Evolutionary conservation across 768 basidiomycete species (phyloP).

Genomic region (Kwoniella sp.): DNA sequence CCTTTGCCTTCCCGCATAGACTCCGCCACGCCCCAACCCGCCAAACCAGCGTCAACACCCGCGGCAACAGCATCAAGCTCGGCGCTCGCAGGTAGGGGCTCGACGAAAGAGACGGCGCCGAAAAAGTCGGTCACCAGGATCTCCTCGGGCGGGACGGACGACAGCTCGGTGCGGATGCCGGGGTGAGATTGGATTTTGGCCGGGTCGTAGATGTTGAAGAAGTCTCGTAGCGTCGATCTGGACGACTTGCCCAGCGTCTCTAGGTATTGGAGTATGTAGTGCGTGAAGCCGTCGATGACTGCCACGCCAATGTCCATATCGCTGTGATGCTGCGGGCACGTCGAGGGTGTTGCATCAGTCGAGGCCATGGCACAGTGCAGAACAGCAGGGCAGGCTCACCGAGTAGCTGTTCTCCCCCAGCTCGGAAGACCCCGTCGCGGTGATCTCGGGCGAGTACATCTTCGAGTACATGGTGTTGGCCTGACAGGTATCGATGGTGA

Average conservation of each 20-base stretch:
- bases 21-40: no score
- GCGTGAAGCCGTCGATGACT: slow-evolving; percentile 92
- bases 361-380: no score
- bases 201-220: slow-evolving; percentile 75
- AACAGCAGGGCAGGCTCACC: slow-evolving; percentile 59
- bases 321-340: slow-evolving; percentile 67
- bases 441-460: slow-evolving; percentile 86
- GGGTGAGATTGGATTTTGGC: slow-evolving; percentile 73
- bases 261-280: slow-evolving; percentile 83
- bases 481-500: slow-evolving; percentile 98
- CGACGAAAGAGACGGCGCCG: slow-evolving; percentile 79
- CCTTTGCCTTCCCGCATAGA: no score
- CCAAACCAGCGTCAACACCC: no score
- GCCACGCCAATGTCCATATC: slow-evolving; percentile 92
- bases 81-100: slow-evolving; percentile 52
- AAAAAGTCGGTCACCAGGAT: slow-evolving; percentile 77
- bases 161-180: slow-evolving; percentile 83
- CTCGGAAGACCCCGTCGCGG: slow-evolving; percentile 81
- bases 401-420: slow-evolving; percentile 90
- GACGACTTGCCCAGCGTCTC: slow-evolving; percentile 90
- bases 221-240: slow-evolving; percentile 69
- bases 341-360: neutral
- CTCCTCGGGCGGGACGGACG: slow-evolving; percentile 60
- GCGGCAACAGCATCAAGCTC: slow-evolving; percentile 3
- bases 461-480: slow-evolving; percentile 93